phyloP scores from a whole-genome alignment of 2,329 filamentous ascomycete species.

The Biscogniauxia sp. region DNA sequence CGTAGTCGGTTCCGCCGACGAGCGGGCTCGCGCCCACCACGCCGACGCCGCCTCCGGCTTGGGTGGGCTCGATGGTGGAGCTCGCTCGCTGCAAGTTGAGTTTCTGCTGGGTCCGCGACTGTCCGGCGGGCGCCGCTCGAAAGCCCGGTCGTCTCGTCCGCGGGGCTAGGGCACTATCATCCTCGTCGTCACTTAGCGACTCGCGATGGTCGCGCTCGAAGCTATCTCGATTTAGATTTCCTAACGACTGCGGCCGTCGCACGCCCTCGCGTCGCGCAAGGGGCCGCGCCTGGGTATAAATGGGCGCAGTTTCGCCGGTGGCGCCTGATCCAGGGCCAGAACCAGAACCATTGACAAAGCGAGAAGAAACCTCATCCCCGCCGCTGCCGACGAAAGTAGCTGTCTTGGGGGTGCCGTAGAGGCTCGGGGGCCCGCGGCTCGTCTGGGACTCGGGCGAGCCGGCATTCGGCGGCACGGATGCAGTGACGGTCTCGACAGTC shows the following conservation, averaged over 20 bases:
- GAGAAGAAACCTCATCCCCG: slow-evolving; percentile 52
- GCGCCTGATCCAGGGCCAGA: slow-evolving; percentile 44
- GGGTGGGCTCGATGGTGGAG: slow-evolving; percentile 66
- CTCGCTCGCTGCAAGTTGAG: slow-evolving; percentile 71
- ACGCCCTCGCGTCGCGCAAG: slow-evolving; percentile 31
- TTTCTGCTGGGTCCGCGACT: slow-evolving; percentile 72
- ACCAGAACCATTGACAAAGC: slow-evolving; percentile 55
- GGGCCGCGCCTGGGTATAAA: slow-evolving; percentile 27
- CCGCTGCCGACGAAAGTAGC: slow-evolving; percentile 38
- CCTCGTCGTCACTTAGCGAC: slow-evolving; percentile 36
- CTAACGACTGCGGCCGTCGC: slow-evolving; percentile 43
- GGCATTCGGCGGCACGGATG: slow-evolving; percentile 42
- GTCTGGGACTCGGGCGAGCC: slow-evolving; percentile 35
- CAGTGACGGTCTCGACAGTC: slow-evolving; percentile 57
- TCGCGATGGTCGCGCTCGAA: slow-evolving; percentile 26
- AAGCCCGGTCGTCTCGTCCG: slow-evolving; percentile 39
- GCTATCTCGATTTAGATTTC: slow-evolving; percentile 34
- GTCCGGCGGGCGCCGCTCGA: slow-evolving; percentile 46
- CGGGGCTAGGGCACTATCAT: slow-evolving; percentile 46
- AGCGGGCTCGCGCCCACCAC: slow-evolving; percentile 45
- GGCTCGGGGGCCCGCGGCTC: slow-evolving; percentile 39
- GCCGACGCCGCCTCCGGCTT: slow-evolving; percentile 40
- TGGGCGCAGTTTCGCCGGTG: slow-evolving; percentile 43
- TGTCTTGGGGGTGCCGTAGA: slow-evolving; percentile 36
- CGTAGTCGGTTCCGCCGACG: slow-evolving; percentile 54